Percentiles rank a stretch among this genome's conserved stretches.
phyloP scores from a whole-genome alignment of 495 filamentous ascomycete genomes.

The Hypoxylon rickii region DNA sequence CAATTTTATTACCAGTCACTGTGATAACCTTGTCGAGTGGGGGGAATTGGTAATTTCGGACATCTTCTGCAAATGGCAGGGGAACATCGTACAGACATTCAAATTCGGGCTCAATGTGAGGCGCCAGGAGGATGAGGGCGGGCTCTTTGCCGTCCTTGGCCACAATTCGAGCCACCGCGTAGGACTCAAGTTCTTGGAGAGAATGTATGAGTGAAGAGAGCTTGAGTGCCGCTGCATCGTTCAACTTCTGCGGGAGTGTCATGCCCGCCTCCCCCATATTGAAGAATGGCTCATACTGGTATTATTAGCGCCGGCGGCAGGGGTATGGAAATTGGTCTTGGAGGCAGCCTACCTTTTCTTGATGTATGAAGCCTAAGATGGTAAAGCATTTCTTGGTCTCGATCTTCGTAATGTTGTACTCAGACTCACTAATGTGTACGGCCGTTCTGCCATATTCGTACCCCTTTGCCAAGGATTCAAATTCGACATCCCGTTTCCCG shows the following conservation, averaged over 20 bases:
- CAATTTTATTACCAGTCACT: conserved; percentile 81
- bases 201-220: conserved; percentile 90
- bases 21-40: conserved; percentile 88
- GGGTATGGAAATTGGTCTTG: not conserved
- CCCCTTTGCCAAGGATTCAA: conserved; percentile 85
- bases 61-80: conserved; percentile 92
- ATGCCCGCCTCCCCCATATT: conserved; percentile 78
- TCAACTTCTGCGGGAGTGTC: conserved; percentile 71
- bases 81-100: conserved; percentile 91
- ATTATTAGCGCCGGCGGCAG: conserved; percentile 15
- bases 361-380: conserved; percentile 83
- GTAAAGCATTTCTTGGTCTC: conserved; percentile 75
- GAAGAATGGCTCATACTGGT: conserved; percentile 81
- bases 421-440: conserved; percentile 83
- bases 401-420: conserved; percentile 78
- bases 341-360: conserved; percentile 64
- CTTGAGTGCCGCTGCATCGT: conserved; percentile 76
- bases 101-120: conserved; percentile 77
- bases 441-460: conserved; percentile 94
- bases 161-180: conserved; percentile 86
- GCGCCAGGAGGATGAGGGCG: conserved; percentile 79
- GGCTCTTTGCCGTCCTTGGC: conserved; percentile 78
- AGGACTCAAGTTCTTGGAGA: conserved; percentile 81
- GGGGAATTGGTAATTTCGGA: conserved; percentile 86
- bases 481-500: conserved; percentile 81